These are phyloP conservation scores for Hippophae tibetana DNA, from an alignment of 306 rosid genomes.

Conservation along the genomic window DNA sequence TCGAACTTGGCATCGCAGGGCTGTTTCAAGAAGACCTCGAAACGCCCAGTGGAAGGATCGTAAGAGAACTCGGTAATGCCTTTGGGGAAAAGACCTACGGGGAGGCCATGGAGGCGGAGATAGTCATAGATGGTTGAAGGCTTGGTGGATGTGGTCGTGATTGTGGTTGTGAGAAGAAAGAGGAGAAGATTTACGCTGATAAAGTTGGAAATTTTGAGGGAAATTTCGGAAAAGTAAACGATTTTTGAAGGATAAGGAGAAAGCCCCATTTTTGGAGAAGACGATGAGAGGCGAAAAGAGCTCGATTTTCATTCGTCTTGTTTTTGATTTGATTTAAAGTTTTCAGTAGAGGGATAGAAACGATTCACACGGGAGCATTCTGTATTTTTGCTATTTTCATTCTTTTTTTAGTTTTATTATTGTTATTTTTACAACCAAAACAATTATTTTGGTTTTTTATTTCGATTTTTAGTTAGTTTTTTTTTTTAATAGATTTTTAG, in stretches of 20 bases:
- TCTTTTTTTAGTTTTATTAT: too few species aligned
- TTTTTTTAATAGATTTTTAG: too few species aligned
- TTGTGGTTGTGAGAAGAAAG: conserved; percentile 4
- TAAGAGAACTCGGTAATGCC: conserved; percentile 43
- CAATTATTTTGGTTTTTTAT: too few species aligned
- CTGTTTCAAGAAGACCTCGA: conserved; percentile 44
- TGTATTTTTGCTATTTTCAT: too few species aligned
- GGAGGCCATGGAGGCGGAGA: conserved; percentile 61
- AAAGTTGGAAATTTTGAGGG: neutral
- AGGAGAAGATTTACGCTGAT: conserved; percentile 7
- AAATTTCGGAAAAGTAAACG: conserved; percentile 5
- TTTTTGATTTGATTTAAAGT: neutral
- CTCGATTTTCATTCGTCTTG: neutral
- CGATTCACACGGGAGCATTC: too few species aligned
- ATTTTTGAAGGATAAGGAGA: neutral
- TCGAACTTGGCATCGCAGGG: conserved; percentile 87
- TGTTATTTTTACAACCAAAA: too few species aligned
- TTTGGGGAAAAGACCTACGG: conserved; percentile 70
- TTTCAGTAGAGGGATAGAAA: too few species aligned
- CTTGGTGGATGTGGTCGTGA: neutral
- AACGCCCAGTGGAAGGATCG: conserved; percentile 31
- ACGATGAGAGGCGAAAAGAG: neutral
- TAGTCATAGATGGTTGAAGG: conserved; percentile 53
- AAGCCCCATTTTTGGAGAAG: conserved; percentile 9
- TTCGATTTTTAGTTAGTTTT: too few species aligned